Conservation (phyloP, 1,284 basidiomycete species). For the Cutaneotrichosporon curvatum region DNA sequence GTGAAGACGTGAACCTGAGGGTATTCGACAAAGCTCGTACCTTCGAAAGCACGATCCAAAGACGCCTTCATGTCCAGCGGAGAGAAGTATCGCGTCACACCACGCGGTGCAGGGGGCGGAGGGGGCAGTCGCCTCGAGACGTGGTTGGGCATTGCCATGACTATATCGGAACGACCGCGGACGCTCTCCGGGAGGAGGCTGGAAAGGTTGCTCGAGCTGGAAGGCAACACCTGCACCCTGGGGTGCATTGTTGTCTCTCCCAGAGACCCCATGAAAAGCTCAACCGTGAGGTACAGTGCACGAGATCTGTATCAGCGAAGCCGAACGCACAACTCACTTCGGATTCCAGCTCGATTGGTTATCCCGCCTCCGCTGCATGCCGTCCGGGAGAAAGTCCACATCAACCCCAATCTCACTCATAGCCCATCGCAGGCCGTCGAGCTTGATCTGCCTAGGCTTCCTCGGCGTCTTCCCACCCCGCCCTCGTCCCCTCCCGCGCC, state of each 20-base stretch:
- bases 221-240: slow-evolving; percentile 24
- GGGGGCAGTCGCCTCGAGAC: slow-evolving; percentile 13
- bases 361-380: slow-evolving; percentile 68
- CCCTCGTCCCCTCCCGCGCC: slow-evolving; percentile 54
- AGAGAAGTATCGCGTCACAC: slow-evolving; percentile 49
- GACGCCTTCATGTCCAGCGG: slow-evolving; percentile 53
- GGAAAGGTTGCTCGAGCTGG: slow-evolving; percentile 12
- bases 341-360: slow-evolving; percentile 76
- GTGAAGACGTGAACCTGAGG: slow-evolving; percentile 69
- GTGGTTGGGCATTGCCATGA: slow-evolving; percentile 25
- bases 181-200: slow-evolving; percentile 19
- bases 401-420: slow-evolving; percentile 55
- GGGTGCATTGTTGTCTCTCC: slow-evolving; percentile 11
- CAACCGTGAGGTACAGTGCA: slow-evolving; percentile 62
- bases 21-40: slow-evolving; percentile 68
- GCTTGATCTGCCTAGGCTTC: slow-evolving; percentile 47
- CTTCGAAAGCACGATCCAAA: slow-evolving; percentile 52
- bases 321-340: slow-evolving; percentile 54
- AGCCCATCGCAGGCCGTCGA: slow-evolving; percentile 60
- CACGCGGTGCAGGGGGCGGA: slow-evolving; percentile 6
- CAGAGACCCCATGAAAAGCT: slow-evolving; percentile 59
- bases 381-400: slow-evolving; percentile 65
- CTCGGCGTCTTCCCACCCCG: slow-evolving; percentile 14
- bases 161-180: slow-evolving; percentile 3
- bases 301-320: slow-evolving; percentile 23